Evolutionary conservation across 1,284 basidiomycete genomes (phyloP), one percentile per base, ranked within the genome.

Genomic region (Xerocomus amazonicus): DNA sequence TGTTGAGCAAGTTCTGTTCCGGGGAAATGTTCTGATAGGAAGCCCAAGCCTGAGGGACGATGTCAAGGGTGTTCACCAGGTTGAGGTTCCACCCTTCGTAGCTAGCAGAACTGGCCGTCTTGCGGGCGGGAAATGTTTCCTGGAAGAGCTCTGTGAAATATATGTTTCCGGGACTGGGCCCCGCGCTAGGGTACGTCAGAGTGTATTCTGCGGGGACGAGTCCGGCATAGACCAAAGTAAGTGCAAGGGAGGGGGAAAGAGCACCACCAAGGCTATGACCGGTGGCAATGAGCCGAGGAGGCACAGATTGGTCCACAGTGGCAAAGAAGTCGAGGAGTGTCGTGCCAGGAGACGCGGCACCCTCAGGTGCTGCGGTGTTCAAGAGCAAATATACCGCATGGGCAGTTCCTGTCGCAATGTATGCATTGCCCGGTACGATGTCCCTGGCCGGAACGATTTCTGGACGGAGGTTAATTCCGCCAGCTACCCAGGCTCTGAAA

Each of bases 81-180:
- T 56, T 57, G 28, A 34, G 38, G 45, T 55, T 58, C 56, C 56
- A 57, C 12, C 41, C 48, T 12, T 54, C 29, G 39, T 58, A 51
- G 12, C 34, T 23, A 10, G 19, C 3, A 4, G 26, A 23, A 6
- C 9, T 19, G 3, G 6, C 27, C 5, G 37, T 9, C 42, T 32
- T 29, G 13, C 27, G 26, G 10, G 46, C 0, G 1, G 55, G 56
- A 16, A 55, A 36, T n/a, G 31, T 52, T 6, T 29, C 0, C 8
- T 6, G 7, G 8, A 52, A 55, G 27, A 45, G 37, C 1, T 51
- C 17, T 1, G 28, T 10, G 27, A 57, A 58, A 2, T 6, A 8
- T 17, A 5, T 6, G 37, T 56, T 45, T 3, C 55, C 55, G 5
- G 55, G 48, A 26, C 45, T 55, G 14, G 26, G 6, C 0, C 56